A percentile compares a stretch with the other conserved stretches of the same genome.
Conservation (phyloP, 2,329 filamentous ascomycete genomes). For the Fusarium sp. region DNA sequence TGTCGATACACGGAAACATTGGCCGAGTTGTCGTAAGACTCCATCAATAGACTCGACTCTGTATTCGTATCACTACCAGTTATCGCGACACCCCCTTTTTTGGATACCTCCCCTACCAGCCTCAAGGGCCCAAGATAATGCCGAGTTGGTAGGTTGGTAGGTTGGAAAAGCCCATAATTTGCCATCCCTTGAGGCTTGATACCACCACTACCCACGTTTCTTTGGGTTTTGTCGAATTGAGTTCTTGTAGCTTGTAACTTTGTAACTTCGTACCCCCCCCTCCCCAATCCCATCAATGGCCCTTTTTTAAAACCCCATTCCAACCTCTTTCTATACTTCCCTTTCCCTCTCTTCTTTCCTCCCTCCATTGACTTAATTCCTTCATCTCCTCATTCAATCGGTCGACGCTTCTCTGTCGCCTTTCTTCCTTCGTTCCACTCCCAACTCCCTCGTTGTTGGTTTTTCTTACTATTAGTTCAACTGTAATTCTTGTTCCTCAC, state of each 20-base stretch:
- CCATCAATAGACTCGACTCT: no score
- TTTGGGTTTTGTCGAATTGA: neutral
- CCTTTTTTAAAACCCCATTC: conserved; percentile 46
- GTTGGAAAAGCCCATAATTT: conserved; percentile 33
- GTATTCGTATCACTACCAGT: no score
- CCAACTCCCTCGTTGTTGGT: conserved; percentile 57
- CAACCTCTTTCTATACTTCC: conserved; percentile 33
- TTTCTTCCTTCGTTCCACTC: conserved; percentile 46
- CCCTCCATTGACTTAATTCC: conserved; percentile 31
- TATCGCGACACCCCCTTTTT: no score
- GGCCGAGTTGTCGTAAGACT: neutral
- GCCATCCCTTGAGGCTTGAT: conserved; percentile 32
- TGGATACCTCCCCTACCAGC: neutral
- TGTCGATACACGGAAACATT: conserved; percentile 11
- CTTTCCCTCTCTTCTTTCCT: conserved; percentile 36
- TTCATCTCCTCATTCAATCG: conserved; percentile 39
- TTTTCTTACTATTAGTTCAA: conserved; percentile 41
- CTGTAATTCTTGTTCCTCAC: conserved; percentile 42
- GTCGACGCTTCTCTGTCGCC: conserved; percentile 32
- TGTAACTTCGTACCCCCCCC: neutral
- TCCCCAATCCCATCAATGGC: conserved; percentile 6
- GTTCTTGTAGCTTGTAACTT: conserved; percentile 5
- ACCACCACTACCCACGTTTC: no score
- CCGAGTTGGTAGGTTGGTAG: no score
- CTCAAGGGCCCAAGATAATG: conserved; percentile 18